These are phyloP conservation scores for Coemansia sp. DNA, from an alignment of 192 early-diverging fungal genomes.

Conservation along the genomic window DNA sequence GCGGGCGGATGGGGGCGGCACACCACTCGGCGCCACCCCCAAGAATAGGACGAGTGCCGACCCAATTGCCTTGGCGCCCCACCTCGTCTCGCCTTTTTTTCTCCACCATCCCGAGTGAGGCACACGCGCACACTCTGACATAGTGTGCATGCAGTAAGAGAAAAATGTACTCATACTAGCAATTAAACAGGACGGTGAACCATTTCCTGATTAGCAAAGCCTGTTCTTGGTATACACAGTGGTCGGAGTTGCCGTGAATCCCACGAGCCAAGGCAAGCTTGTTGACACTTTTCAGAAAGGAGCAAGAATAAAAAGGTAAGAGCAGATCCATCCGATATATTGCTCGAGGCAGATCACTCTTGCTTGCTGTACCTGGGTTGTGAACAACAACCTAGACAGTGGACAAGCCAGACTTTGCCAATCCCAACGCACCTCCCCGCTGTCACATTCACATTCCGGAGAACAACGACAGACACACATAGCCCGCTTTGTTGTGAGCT, in stretches of 20 bases:
- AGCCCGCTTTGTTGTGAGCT: neutral
- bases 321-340: neutral
- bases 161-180: no score
- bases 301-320: neutral
- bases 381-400: neutral
- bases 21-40: no score
- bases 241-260: no score
- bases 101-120: no score
- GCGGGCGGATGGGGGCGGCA: no score
- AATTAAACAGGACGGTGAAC: no score
- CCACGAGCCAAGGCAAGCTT: neutral
- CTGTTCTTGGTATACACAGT: neutral
- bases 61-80: no score
- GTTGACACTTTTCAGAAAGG: neutral
- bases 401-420: neutral
- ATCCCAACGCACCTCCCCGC: neutral
- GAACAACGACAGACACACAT: neutral
- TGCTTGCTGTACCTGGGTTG: neutral
- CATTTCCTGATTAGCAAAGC: neutral
- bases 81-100: no score
- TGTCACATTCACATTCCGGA: neutral
- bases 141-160: no score
- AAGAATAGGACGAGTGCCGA: no score
- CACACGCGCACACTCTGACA: no score
- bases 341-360: neutral